These are phyloP conservation scores for Pseudotsuga menziesii DNA, from an alignment of 75 land plant genomes.

Conservation along the genomic window DNA sequence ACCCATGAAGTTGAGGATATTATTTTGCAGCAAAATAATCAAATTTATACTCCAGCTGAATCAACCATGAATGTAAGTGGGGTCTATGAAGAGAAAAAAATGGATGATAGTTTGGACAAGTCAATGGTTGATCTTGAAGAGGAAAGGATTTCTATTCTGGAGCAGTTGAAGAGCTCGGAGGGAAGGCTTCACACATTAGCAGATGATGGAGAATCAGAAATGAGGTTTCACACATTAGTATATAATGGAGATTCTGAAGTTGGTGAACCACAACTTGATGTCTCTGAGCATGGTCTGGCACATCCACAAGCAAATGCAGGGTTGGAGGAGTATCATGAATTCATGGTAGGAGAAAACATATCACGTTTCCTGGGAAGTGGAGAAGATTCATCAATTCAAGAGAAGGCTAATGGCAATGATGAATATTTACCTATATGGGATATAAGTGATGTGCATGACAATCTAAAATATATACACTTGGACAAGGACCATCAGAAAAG, in stretches of 20 bases:
- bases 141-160: slow-evolving; percentile 31
- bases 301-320: neutral
- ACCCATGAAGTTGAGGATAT: neutral
- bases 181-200: slow-evolving; percentile 33
- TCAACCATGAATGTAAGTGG: neutral
- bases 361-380: slow-evolving; percentile 3
- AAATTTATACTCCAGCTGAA: neutral
- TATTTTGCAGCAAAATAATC: slow-evolving; percentile 10
- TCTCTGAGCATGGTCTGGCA: neutral
- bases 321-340: neutral
- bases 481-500: neutral
- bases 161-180: slow-evolving; percentile 30
- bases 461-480: neutral
- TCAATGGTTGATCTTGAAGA: slow-evolving; percentile 33
- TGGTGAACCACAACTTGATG: neutral
- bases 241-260: slow-evolving; percentile 14
- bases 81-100: neutral
- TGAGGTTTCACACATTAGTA: slow-evolving; percentile 26
- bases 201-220: slow-evolving; percentile 13
- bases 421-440: neutral
- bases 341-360: neutral
- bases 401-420: neutral
- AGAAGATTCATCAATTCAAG: slow-evolving; percentile 2
- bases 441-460: neutral
- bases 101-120: slow-evolving; percentile 13